phyloP scores from a whole-genome alignment of 2,329 filamentous ascomycete genomes.

The Diatrype stigma region DNA sequence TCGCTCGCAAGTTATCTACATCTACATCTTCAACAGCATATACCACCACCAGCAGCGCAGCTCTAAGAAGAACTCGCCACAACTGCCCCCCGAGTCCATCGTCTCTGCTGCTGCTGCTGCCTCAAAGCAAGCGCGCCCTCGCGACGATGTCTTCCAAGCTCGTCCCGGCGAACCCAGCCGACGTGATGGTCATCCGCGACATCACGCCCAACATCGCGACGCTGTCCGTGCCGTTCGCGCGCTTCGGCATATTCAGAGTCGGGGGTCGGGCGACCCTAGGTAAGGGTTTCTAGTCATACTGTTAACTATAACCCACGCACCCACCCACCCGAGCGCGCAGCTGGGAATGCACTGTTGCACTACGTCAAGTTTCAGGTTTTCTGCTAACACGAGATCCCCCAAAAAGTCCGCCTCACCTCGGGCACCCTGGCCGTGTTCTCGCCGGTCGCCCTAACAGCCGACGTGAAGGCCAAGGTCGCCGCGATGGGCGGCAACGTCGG shows the following conservation, averaged over 20 bases:
- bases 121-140: slow-evolving; percentile 5
- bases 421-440: slow-evolving; percentile 86
- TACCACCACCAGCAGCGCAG: too few relatives aligned
- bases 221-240: slow-evolving; percentile 77
- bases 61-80: not conserved
- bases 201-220: slow-evolving; percentile 76
- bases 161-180: slow-evolving; percentile 66
- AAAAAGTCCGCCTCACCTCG: slow-evolving; percentile 68
- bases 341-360: too few relatives aligned
- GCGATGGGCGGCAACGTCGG: slow-evolving; percentile 65
- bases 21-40: too few relatives aligned
- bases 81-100: not conserved
- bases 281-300: too few relatives aligned
- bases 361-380: not conserved
- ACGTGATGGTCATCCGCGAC: slow-evolving; percentile 87
- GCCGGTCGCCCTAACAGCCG: slow-evolving; percentile 77
- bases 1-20: too few relatives aligned
- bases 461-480: slow-evolving; percentile 60
- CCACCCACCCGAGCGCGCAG: too few relatives aligned
- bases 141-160: slow-evolving; percentile 57
- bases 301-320: slow-evolving; percentile 6
- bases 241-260: slow-evolving; percentile 74
- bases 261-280: slow-evolving; percentile 84
- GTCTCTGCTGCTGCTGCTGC: too few relatives aligned
- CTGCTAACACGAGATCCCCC: slow-evolving; percentile 2